These are phyloP conservation scores for Pseudonitzschia multiseries DNA, from an alignment of 108 stramenopile genomes.

Conservation along the genomic window DNA sequence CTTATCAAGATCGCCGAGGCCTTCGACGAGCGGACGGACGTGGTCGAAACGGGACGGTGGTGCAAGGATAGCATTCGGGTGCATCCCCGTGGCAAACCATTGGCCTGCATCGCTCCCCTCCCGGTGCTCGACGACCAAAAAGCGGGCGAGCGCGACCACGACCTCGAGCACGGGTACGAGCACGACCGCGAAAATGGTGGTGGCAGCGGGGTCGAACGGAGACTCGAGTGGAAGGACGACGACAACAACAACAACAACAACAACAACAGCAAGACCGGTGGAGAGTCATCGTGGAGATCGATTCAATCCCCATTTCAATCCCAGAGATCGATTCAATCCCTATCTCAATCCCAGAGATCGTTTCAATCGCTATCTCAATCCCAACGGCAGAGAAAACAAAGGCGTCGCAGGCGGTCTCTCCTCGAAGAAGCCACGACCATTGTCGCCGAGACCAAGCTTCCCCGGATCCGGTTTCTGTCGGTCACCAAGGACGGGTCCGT, in stretches of 20 bases:
- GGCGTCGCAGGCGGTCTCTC: not conserved
- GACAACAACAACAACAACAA: too few species aligned
- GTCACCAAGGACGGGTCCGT: constrained; percentile 28
- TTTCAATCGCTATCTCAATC: too few species aligned
- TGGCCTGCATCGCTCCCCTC: not conserved
- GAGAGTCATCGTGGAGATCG: too few species aligned
- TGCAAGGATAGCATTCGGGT: constrained; percentile 37
- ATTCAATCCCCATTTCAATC: too few species aligned
- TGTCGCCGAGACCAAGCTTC: constrained; percentile 23
- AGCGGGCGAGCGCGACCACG: too few species aligned
- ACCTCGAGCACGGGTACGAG: too few species aligned
- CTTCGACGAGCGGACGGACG: constrained; percentile 38
- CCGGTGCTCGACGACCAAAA: not conserved
- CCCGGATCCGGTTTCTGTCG: constrained; percentile 25
- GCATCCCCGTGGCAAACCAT: not conserved
- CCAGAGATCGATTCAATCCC: too few species aligned
- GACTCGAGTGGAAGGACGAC: too few species aligned
- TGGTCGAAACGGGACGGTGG: constrained; percentile 45
- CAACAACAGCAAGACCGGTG: too few species aligned
- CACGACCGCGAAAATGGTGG: too few species aligned
- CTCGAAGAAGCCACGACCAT: constrained; percentile 10
- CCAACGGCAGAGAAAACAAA: not conserved
- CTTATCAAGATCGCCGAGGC: constrained; percentile 44
- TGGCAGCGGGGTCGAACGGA: too few species aligned
- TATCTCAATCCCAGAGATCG: too few species aligned